A percentile compares a stretch with the other conserved stretches of the same genome.
Evolutionary conservation across 257 asterid species (phyloP).

Genomic region (Petrea volubilis): DNA sequence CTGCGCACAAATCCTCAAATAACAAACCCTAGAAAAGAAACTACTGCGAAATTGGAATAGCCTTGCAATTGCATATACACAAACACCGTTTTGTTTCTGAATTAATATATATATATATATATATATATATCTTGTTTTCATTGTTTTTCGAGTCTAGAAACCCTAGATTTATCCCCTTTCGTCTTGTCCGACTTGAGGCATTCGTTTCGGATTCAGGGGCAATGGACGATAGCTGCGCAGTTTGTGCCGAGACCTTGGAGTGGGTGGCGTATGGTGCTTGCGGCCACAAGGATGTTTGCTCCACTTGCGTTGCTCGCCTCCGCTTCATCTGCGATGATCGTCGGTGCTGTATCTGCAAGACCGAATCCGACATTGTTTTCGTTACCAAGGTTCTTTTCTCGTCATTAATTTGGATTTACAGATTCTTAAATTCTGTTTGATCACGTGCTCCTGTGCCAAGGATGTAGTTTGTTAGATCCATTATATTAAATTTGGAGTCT

Average conservation of each 20-base stretch:
- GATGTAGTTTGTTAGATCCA: conserved; percentile 2
- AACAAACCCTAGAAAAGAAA: conserved; percentile 39
- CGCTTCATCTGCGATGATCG: conserved; percentile 96
- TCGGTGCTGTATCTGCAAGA: conserved; percentile 94
- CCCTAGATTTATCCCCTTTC: conserved; percentile 24
- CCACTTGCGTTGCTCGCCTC: conserved; percentile 98
- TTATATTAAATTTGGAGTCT: not conserved
- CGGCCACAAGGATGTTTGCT: conserved; percentile 97
- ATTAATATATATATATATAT: too few relatives aligned
- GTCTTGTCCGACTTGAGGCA: not conserved
- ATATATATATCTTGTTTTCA: too few relatives aligned
- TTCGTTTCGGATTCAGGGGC: conserved; percentile 22
- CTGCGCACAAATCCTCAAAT: conserved; percentile 19
- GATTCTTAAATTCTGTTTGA: conserved; percentile 11
- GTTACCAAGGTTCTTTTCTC: conserved; percentile 76
- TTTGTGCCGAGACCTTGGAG: conserved; percentile 91
- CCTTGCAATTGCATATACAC: not conserved
- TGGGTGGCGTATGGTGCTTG: conserved; percentile 98
- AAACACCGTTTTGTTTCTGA: not conserved
- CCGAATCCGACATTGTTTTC: conserved; percentile 65
- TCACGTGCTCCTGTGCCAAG: not conserved
- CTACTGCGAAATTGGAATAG: not conserved
- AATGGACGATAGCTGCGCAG: conserved; percentile 98
- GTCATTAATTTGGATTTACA: not conserved
- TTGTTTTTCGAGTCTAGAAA: not conserved